Percentiles rank a stretch among this genome's conserved stretches.
Conservation (phyloP, 768 basidiomycete species). For the Kwoniella sp. region DNA sequence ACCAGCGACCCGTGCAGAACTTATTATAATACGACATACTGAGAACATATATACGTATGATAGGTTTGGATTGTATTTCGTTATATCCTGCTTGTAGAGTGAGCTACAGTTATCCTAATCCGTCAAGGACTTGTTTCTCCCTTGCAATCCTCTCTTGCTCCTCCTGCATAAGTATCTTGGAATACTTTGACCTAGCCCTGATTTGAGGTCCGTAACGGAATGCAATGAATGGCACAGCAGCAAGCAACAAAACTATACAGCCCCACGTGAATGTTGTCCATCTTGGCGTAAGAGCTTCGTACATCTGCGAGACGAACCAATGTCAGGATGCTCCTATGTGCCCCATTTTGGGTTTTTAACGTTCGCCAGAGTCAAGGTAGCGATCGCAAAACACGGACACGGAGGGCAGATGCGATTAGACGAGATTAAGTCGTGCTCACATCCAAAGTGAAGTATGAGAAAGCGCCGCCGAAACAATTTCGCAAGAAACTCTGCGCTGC, state of each 20-base stretch:
- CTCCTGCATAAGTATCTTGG: conserved; percentile 44
- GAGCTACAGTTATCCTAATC: conserved; percentile 12
- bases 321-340: too few relatives aligned
- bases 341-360: too few relatives aligned
- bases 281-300: conserved; percentile 61
- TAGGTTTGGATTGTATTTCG: too few relatives aligned
- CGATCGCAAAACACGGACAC: too few relatives aligned
- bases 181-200: conserved; percentile 40
- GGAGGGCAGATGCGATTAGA: too few relatives aligned
- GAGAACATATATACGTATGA: neutral
- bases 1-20: too few relatives aligned
- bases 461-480: conserved; percentile 58
- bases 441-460: conserved; percentile 63
- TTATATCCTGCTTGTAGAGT: too few relatives aligned
- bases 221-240: conserved; percentile 61
- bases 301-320: conserved; percentile 58
- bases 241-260: conserved; percentile 61
- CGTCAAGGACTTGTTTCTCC: conserved; percentile 17
- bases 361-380: too few relatives aligned
- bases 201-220: conserved; percentile 53
- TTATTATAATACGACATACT: too few relatives aligned
- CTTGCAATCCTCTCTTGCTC: conserved; percentile 31
- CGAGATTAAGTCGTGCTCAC: conserved; percentile 10
- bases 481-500: conserved; percentile 69
- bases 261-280: conserved; percentile 59